Evolutionary conservation across 2,329 filamentous ascomycete species (phyloP).

Genomic region (Clonostachys byssicola): DNA sequence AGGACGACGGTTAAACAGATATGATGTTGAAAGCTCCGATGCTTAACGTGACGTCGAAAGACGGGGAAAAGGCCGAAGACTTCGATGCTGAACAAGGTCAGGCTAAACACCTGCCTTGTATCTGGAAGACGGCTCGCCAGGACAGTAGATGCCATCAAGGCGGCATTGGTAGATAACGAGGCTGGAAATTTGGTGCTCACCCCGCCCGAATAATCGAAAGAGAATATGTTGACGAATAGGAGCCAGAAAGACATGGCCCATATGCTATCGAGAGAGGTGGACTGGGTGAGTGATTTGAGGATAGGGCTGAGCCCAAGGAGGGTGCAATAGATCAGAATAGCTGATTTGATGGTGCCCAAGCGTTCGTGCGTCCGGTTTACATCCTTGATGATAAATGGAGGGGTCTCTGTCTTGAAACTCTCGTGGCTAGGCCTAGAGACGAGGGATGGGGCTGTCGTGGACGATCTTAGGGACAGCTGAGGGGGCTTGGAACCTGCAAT

Average conservation of each 20-base stretch:
- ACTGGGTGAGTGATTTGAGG: conserved; percentile 90
- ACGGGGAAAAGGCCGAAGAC: conserved; percentile 98
- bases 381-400: conserved; percentile 22
- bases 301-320: conserved; percentile 91
- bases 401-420: conserved; percentile 11
- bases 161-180: conserved; percentile 86
- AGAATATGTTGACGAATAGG: conserved; percentile 92
- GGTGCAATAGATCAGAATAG: conserved; percentile 87
- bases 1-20: conserved; percentile 70
- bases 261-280: conserved; percentile 90
- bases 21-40: conserved; percentile 79
- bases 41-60: conserved; percentile 82
- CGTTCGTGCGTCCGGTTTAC: conserved; percentile 43
- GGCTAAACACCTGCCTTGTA: conserved; percentile 89
- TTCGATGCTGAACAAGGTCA: conserved; percentile 95
- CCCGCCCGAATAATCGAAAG: conserved; percentile 88
- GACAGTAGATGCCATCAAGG: conserved; percentile 93
- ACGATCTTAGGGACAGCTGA: neutral
- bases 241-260: conserved; percentile 96
- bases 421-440: conserved; percentile 8
- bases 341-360: conserved; percentile 84
- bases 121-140: conserved; percentile 84
- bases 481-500: conserved; percentile 2
- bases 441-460: neutral
- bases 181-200: conserved; percentile 62